These are phyloP conservation scores for Boletus reticulatus DNA, from an alignment of 768 basidiomycete genomes.

Conservation along the genomic window DNA sequence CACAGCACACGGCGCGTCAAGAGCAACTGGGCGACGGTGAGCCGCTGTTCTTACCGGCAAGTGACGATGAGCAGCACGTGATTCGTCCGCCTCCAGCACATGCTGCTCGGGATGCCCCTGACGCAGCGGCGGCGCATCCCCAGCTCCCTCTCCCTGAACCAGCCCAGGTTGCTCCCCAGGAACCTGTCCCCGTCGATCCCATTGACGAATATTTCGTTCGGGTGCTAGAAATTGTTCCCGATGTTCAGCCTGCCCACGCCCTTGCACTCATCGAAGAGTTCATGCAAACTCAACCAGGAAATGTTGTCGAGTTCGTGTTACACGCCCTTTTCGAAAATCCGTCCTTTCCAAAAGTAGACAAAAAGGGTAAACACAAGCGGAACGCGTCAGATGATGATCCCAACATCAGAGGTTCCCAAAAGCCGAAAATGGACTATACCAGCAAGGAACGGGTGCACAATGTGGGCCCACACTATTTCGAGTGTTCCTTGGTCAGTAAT, in stretches of 20 bases:
- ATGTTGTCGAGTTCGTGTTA: conserved; percentile 52
- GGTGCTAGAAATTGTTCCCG: conserved; percentile 68
- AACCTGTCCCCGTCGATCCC: conserved; percentile 14
- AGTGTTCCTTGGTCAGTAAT: conserved; percentile 48
- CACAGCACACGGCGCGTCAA: conserved; percentile 4
- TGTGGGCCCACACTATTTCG: conserved; percentile 46
- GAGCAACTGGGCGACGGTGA: background rate
- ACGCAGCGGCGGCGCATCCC: background rate
- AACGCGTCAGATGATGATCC: conserved; percentile 28
- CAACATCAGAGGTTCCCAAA: conserved; percentile 30
- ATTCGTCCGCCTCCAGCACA: background rate
- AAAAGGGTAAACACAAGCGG: conserved; percentile 45
- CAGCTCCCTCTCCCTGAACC: background rate
- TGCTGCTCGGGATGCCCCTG: background rate
- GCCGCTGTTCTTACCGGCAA: conserved; percentile 38
- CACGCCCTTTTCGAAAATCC: conserved; percentile 62
- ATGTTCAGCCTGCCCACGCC: conserved; percentile 59
- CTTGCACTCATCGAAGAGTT: conserved; percentile 45
- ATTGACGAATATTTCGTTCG: conserved; percentile 40
- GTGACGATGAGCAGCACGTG: conserved; percentile 31
- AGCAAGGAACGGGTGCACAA: conserved; percentile 42
- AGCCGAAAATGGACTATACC: conserved; percentile 53
- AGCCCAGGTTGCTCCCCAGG: background rate
- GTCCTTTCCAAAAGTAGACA: conserved; percentile 53
- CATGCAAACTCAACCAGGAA: conserved; percentile 31